Evolutionary conservation across 1,139 yeast genomes (phyloP).

Genomic region (Pichia sp.): DNA sequence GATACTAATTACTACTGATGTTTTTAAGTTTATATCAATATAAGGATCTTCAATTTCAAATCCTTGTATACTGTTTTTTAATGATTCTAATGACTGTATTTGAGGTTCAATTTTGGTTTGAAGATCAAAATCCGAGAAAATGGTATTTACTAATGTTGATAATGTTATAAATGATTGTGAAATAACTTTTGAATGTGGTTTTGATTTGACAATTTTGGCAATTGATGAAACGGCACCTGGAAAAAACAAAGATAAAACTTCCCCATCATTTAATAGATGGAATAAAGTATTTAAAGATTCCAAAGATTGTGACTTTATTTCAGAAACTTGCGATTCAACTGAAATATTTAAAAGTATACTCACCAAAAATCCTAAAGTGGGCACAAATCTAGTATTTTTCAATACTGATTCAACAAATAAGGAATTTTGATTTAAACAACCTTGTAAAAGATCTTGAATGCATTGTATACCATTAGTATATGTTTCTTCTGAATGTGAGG

Average conservation of each 20-base stretch:
- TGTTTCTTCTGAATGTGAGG: conserved; percentile 33
- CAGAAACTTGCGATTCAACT: conserved; percentile 24
- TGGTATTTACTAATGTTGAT: conserved; percentile 30
- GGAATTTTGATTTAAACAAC: conserved; percentile 28
- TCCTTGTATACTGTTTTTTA: conserved; percentile 9
- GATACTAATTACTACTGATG: conserved; percentile 6
- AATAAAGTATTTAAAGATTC: conserved; percentile 33
- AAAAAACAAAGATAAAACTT: conserved; percentile 43
- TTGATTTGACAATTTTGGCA: conserved; percentile 35
- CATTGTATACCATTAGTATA: conserved; percentile 38
- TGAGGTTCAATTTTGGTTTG: conserved; percentile 8
- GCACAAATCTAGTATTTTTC: conserved; percentile 32
- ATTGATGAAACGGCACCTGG: conserved; percentile 53
- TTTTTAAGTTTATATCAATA: conserved; percentile 11
- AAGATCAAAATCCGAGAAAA: conserved; percentile 39
- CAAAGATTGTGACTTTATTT: conserved; percentile 34
- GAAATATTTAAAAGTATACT: conserved; percentile 38
- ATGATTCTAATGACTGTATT: conserved; percentile 14
- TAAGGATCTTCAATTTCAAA: not conserved
- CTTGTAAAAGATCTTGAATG: conserved; percentile 28
- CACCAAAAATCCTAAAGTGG: conserved; percentile 43
- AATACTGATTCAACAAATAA: conserved; percentile 29
- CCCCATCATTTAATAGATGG: conserved; percentile 40
- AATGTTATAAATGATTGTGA: conserved; percentile 32
- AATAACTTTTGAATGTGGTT: conserved; percentile 39